phyloP scores from a whole-genome alignment of 1,139 yeast genomes.

The Fermentozyma sake region DNA sequence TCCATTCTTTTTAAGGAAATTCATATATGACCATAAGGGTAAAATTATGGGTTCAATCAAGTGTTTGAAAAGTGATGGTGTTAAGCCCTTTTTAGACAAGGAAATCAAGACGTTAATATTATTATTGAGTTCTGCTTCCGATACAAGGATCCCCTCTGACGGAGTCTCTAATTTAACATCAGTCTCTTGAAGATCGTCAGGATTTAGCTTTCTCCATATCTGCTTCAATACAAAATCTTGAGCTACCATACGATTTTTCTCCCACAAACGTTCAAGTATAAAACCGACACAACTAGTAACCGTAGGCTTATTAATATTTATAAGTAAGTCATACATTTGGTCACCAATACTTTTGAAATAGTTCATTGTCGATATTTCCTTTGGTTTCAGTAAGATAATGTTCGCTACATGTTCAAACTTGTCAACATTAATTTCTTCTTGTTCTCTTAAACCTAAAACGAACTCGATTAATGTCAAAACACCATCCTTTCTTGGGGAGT shows the following conservation, averaged over 20 bases:
- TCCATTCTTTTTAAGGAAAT: constrained; percentile 39
- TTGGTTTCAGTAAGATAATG: constrained; percentile 61
- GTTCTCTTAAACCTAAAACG: constrained; percentile 70
- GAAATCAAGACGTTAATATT: constrained; percentile 63
- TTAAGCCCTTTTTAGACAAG: constrained; percentile 48
- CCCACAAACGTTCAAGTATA: constrained; percentile 50
- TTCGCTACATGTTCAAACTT: constrained; percentile 64
- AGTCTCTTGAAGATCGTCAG: constrained; percentile 15
- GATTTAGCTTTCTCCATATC: constrained; percentile 44
- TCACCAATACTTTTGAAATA: constrained; percentile 55
- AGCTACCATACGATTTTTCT: constrained; percentile 48
- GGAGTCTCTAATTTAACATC: too few species aligned
- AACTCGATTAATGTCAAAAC: constrained; percentile 70
- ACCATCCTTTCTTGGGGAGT: constrained; percentile 57
- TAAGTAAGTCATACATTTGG: constrained; percentile 56
- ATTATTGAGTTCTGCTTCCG: constrained; percentile 54
- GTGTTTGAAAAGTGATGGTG: constrained; percentile 36
- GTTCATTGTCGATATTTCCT: constrained; percentile 34
- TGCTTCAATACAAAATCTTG: constrained; percentile 53
- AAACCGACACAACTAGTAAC: constrained; percentile 56
- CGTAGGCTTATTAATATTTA: constrained; percentile 58
- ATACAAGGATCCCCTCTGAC: constrained; percentile 23
- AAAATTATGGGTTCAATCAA: constrained; percentile 43
- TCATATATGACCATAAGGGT: constrained; percentile 59
- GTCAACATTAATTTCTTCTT: constrained; percentile 60